Evolutionary conservation across 73 alveolate genomes (phyloP).

Genomic region (Paramecium pentaurelia): DNA sequence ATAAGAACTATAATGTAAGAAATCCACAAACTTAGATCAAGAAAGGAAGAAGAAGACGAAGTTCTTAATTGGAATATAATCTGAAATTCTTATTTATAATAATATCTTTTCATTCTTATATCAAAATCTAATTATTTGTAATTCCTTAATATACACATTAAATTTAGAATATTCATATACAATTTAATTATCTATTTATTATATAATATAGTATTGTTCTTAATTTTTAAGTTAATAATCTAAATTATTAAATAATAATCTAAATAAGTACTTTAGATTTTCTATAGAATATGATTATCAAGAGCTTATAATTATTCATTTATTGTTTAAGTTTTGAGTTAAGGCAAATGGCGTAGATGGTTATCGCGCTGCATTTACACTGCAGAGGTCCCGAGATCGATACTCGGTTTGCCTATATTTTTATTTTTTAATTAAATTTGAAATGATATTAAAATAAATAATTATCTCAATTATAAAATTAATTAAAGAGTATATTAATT

Average conservation of each 20-base stretch:
- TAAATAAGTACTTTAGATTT: background rate
- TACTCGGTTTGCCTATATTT: conserved; percentile 63
- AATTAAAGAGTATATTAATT: background rate
- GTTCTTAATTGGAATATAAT: background rate
- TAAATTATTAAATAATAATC: too few relatives aligned
- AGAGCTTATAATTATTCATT: background rate
- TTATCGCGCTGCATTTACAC: conserved; percentile 66
- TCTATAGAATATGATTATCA: background rate
- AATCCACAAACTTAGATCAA: background rate
- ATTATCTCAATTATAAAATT: background rate
- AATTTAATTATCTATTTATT: background rate
- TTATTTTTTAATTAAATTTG: background rate
- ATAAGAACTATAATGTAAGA: background rate
- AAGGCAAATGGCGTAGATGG: conserved; percentile 65
- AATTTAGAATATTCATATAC: too few relatives aligned
- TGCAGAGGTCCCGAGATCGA: conserved; percentile 68
- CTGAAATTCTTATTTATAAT: background rate
- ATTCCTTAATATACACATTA: background rate
- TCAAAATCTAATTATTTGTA: too few relatives aligned
- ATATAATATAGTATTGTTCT: too few relatives aligned
- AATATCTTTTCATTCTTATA: background rate
- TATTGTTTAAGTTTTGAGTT: background rate
- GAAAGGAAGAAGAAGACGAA: background rate
- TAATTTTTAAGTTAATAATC: too few relatives aligned
- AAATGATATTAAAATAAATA: too few relatives aligned